Conservation (phyloP, 1,284 basidiomycete genomes). For the Fomes fomentarius region DNA sequence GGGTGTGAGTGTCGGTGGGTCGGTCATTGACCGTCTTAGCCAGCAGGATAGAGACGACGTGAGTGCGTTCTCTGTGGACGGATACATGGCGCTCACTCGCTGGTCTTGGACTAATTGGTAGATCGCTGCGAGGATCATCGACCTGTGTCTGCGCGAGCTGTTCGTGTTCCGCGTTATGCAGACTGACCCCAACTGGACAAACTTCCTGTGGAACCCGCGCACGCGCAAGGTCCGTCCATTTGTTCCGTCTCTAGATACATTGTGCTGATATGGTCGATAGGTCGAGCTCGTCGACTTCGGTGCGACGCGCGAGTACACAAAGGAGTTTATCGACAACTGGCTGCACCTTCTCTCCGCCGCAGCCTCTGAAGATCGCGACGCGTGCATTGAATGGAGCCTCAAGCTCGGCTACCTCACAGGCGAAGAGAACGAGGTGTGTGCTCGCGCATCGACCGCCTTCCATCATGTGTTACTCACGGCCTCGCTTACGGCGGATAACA, state of each 20-base stretch:
- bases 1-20: constrained; percentile 82
- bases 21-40: constrained; percentile 50
- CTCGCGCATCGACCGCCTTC: neutral
- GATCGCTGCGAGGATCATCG: constrained; percentile 86
- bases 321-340: constrained; percentile 91
- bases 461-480: neutral
- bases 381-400: constrained; percentile 76
- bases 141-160: constrained; percentile 89
- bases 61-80: constrained; percentile 25
- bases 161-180: constrained; percentile 96
- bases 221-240: constrained; percentile 50
- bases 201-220: constrained; percentile 86
- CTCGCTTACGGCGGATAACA: too few relatives aligned
- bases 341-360: constrained; percentile 81
- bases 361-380: constrained; percentile 67
- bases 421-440: constrained; percentile 76
- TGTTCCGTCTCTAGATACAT: neutral
- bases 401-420: constrained; percentile 92
- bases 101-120: constrained; percentile 36
- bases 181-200: constrained; percentile 98
- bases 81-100: neutral
- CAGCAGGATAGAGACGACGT: constrained; percentile 82
- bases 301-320: constrained; percentile 87
- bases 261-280: constrained; percentile 35
- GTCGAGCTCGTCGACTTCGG: constrained; percentile 97